These are phyloP conservation scores for Aspergillus arachidicola DNA, from an alignment of 2,329 filamentous ascomycete species.

Conservation along the genomic window DNA sequence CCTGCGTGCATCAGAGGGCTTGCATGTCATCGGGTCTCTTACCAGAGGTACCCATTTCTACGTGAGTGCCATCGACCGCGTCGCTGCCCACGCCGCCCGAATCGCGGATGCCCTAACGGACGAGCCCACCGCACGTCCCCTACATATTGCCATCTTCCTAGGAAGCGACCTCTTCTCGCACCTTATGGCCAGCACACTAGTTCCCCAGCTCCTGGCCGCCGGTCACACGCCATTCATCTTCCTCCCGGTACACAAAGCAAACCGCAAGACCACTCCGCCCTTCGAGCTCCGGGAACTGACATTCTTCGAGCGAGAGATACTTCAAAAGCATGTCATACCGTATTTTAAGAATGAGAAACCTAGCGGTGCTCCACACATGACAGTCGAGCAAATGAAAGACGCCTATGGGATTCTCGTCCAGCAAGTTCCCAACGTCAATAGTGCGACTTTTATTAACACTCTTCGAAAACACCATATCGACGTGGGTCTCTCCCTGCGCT, in stretches of 20 bases:
- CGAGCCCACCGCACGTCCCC: constrained; percentile 6
- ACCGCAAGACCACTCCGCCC: not conserved
- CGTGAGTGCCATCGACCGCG: constrained; percentile 14
- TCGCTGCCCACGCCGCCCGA: constrained; percentile 11
- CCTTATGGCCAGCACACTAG: constrained; percentile 10
- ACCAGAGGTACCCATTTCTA: constrained; percentile 16
- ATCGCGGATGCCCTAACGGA: constrained; percentile 11
- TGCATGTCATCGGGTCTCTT: constrained; percentile 12
- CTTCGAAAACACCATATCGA: constrained; percentile 12
- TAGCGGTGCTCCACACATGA: not conserved
- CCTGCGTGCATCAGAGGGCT: constrained; percentile 7
- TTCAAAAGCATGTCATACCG: constrained; percentile 7
- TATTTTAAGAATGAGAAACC: not conserved
- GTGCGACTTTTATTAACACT: not conserved
- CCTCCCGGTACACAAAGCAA: constrained; percentile 1
- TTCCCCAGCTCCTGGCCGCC: constrained; percentile 11
- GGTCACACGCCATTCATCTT: constrained; percentile 17
- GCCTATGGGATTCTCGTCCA: constrained; percentile 11
- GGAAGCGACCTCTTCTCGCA: constrained; percentile 12
- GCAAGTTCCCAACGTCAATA: not conserved
- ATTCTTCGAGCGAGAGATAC: constrained; percentile 11
- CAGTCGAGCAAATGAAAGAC: constrained; percentile 4
- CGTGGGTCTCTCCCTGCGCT: constrained; percentile 9
- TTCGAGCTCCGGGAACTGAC: constrained; percentile 8
- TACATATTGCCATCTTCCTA: constrained; percentile 14